Evolutionary conservation across 2,329 filamentous ascomycete genomes (phyloP), one percentile per base, ranked within the genome.

Genomic region (Cladosporium sp.): DNA sequence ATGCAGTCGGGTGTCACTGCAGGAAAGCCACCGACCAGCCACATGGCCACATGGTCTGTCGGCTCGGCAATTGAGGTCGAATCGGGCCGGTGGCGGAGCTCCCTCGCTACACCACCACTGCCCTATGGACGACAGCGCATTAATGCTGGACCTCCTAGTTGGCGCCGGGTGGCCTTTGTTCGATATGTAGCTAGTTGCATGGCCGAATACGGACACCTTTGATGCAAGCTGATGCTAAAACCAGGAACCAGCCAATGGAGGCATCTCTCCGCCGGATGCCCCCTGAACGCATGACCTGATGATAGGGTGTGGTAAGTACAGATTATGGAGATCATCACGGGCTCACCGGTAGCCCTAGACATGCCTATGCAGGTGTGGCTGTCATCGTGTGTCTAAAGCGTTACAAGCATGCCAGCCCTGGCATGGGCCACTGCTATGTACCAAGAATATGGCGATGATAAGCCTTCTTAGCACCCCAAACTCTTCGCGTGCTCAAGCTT

Each of bases 21-120:
- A 54, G 51, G 51, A 54, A 54, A 54, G 51, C 51, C 51, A 32
- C 26, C 26, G 26, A 23, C 51, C 51, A 54, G 51, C 51, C 26
- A 21, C 51, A n/a, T n/a, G n/a, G n/a, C n/a, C n/a, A n/a, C n/a
- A n/a, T n/a, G 18, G 26, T 54, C 32, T 32, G 16, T 28, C 26
- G 51, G 51, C 32, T 57, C 54, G 54, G 54, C 54, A 57, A 57
- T 23, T 57, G 54, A 57, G 30, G 54, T 32, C 54, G 10, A 57
- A 57, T 57, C 28, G 30, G 54, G 30, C 28, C 54, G n/a, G 30
- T 39, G 54, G 54, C 54, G 54, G 32, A 57, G 54, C 32, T 46
- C 32, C 18, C 54, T 54, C 51, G 51, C 51, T 54, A 30, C 23
- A 26, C 48, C 13, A 53, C 16, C 14, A 3, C 51, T 54, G 51